Conservation (phyloP, 2,329 filamentous ascomycete genomes). For the Penicillium sp. region DNA sequence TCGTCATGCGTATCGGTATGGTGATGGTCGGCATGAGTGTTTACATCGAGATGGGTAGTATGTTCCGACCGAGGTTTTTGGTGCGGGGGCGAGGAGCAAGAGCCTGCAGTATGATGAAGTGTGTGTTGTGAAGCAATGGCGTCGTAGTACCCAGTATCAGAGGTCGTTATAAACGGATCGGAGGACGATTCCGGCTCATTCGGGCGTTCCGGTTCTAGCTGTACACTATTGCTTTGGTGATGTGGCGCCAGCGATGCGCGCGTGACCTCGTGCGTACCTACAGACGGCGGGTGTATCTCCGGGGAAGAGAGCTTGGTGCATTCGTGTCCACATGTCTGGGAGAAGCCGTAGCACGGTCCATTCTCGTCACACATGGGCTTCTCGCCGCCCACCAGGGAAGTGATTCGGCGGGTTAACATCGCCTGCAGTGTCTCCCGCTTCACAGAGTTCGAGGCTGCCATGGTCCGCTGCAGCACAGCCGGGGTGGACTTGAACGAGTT, state of each 20-base stretch:
- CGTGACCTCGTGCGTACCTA: conserved; percentile 18
- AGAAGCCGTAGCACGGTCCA: conserved; percentile 65
- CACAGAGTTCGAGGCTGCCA: conserved; percentile 18
- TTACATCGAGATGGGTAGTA: background rate
- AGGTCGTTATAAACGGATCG: conserved; percentile 1
- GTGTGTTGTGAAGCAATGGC: conserved; percentile 14
- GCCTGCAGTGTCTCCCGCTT: conserved; percentile 39
- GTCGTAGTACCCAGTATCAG: conserved; percentile 21
- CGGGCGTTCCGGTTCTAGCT: conserved; percentile 18
- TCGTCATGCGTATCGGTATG: conserved; percentile 22
- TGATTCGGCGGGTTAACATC: conserved; percentile 47
- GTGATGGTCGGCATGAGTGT: background rate
- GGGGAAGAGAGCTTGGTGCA: conserved; percentile 56
- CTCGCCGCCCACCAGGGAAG: conserved; percentile 53
- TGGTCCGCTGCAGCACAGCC: conserved; percentile 20
- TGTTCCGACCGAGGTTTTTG: conserved; percentile 7
- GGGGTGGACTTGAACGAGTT: conserved; percentile 29
- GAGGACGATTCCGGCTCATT: conserved; percentile 4
- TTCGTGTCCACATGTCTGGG: conserved; percentile 64
- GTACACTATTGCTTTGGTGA: conserved; percentile 22
- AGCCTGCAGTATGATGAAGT: background rate
- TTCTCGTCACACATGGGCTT: conserved; percentile 60
- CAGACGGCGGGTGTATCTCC: conserved; percentile 10
- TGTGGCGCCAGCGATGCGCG: conserved; percentile 18
- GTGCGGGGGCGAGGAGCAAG: conserved; percentile 15